Base-by-base conservation (phyloP, 148 eudicot species). In the Limonium bicolor region DNA sequence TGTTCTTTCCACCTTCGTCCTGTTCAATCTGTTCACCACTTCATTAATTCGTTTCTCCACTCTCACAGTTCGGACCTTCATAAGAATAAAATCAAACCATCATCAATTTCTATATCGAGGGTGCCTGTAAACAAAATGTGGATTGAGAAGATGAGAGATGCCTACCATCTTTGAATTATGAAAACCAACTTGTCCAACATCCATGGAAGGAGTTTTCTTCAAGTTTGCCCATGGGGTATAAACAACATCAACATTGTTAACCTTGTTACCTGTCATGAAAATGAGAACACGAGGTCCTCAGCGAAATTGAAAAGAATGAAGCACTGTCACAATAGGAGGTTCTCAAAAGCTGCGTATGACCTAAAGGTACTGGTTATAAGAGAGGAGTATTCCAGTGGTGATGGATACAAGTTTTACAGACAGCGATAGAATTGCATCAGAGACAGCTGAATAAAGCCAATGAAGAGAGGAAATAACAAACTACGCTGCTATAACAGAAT, bases 131-230 rank as follows among this genome's bases (percentile, higher is more conserved):
- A n/a, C n/a, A n/a, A n/a, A n/a, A n/a, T n/a, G n/a, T n/a, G n/a
- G 30, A 19, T 26, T 41, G 10, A 38, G 39, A 39, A 39, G 12
- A 41, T 32, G 15, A 16, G 62, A 53, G 41, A 59, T 32, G 50
- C 54, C 57, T 68, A 85, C 95, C 77, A 64, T 65, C 66, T 80
- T 85, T 26, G 85, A 47, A 55, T 72, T 85, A 62, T 85, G 67
- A 44, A 85, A 80, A 37, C 95, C 92, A 71, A 85, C 95, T 85
- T 85, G 95, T 27, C 95, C 97, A 58, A 90, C 97, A 70, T 90
- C 97, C 97, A 90, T 90, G 34, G 97, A 84, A 14, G 95, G 71
- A 39, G 95, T 80, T 74, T 90, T 90, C 80, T 84, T 90, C 64
- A 88, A 64, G 61, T 84, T 88, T 33, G 71, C 65, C 95, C 97